Evolutionary conservation across 2,329 filamentous ascomycete genomes (phyloP).

Genomic region (Orbilia quercus): DNA sequence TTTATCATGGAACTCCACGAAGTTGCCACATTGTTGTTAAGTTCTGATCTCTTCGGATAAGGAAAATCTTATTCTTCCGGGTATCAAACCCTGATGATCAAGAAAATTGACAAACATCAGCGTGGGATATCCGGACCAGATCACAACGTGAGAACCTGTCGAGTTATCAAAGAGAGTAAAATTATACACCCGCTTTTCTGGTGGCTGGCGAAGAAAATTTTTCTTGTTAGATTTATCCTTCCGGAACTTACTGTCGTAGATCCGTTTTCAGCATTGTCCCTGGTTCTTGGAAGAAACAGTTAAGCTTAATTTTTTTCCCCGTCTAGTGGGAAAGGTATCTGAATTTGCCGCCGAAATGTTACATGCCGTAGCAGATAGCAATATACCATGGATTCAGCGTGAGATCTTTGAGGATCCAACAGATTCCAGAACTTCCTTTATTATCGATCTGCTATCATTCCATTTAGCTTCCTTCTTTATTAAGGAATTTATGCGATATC

Average conservation of each 20-base stretch:
- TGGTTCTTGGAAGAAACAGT: conserved; percentile 9
- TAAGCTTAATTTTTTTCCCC: conserved; percentile 39
- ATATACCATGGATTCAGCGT: conserved; percentile 16
- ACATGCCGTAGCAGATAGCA: conserved; percentile 1
- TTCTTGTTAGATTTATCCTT: conserved; percentile 17
- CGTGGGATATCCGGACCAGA: too few relatives aligned
- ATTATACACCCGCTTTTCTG: background rate
- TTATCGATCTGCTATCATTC: conserved; percentile 9
- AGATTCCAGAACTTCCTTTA: conserved; percentile 35
- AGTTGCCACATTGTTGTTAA: conserved; percentile 18
- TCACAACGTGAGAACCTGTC: background rate
- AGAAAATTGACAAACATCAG: background rate
- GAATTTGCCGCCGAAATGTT: conserved; percentile 36
- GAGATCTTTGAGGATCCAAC: conserved; percentile 15
- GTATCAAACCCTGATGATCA: conserved; percentile 20
- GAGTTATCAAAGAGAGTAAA: conserved; percentile 10
- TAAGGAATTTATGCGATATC: conserved; percentile 54
- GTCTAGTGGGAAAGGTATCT: conserved; percentile 1
- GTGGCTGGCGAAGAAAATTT: background rate
- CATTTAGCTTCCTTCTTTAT: conserved; percentile 36
- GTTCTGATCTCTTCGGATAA: conserved; percentile 4
- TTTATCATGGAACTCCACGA: background rate
- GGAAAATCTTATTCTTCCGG: conserved; percentile 34
- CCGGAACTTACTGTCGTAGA: conserved; percentile 37
- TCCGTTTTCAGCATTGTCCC: conserved; percentile 42